These are phyloP conservation scores for Metarhizium anisopliae DNA, from an alignment of 2,329 filamentous ascomycete species.

Conservation along the genomic window DNA sequence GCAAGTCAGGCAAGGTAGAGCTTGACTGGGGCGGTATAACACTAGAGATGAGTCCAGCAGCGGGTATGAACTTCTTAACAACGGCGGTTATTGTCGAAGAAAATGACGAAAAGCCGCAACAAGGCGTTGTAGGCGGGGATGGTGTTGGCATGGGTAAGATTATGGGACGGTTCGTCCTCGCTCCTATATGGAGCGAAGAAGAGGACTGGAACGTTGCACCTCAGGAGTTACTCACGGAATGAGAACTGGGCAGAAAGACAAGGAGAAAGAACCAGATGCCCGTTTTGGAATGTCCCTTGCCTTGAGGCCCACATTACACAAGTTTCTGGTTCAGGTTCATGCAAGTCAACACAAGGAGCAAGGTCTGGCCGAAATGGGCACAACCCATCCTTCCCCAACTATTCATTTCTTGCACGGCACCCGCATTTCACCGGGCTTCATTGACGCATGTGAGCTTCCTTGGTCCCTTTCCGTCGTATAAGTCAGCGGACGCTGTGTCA, in stretches of 20 bases:
- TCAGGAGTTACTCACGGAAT: constrained; percentile 19
- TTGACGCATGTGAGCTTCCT: no score
- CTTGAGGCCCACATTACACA: background rate
- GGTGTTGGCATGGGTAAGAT: constrained; percentile 55
- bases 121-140: constrained; percentile 34
- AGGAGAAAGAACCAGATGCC: background rate
- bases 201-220: constrained; percentile 42
- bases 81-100: constrained; percentile 52
- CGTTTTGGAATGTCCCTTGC: background rate
- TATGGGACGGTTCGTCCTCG: constrained; percentile 52
- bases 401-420: no score
- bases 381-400: no score
- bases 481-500: background rate
- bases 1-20: constrained; percentile 53
- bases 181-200: constrained; percentile 49
- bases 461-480: no score
- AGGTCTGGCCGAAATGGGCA: background rate
- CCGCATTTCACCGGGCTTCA: no score
- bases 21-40: constrained; percentile 53
- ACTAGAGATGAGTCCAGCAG: constrained; percentile 42
- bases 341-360: background rate
- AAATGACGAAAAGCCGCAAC: constrained; percentile 40
- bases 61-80: constrained; percentile 47
- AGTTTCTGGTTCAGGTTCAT: background rate
- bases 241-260: background rate